Base-by-base conservation (phyloP, 1,284 basidiomycete species). In the Trichosporon ovoides region DNA sequence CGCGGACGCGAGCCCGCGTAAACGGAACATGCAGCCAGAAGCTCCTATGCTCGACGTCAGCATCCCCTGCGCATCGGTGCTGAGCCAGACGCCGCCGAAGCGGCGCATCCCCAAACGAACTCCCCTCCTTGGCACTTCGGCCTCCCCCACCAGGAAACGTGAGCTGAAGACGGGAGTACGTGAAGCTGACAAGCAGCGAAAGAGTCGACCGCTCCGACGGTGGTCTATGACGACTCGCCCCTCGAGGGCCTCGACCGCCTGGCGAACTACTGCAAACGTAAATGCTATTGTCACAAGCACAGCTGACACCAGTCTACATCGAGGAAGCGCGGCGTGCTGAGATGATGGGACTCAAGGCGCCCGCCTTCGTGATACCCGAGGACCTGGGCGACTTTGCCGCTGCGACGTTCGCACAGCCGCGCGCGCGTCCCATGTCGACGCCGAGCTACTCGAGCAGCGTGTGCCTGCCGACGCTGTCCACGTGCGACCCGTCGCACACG, bases 261-360 rank as follows among this genome's bases (percentile, higher is more conserved):
- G 72, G 75, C 76, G 40, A 75, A 76, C 60, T 61, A 62, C 43
- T 69, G 77, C 43, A 75, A 78, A 53, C 63, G 69, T 68, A 55
- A 61, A 69, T 62, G 28, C 9, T 3, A 12, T 56, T 28, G 9
- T n/a, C 16, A 16, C 24, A 18, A 11, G 18, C 12, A 14, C 7
- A 36, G 19, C 50, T 62, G 36, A 52, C 48, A 49, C 34, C 46
- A 68, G 65, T 56, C 35, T 73, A 76, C 33, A 73, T 78, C 34
- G 71, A 73, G 40, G 70, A 73, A 20, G 74, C 76, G n/a, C 68
- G 73, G 16, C 59, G 62, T 46, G 75, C 76, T 0, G 51, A 74
- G 14, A 66, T 67, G 1, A 75, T 74, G 52, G 75, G 72, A 19
- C 67, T 67, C 16, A 67, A 71, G 20, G 60, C 65, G 2, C 67